Conservation (phyloP, 2,329 filamentous ascomycete genomes). For the Neonectria sp. region DNA sequence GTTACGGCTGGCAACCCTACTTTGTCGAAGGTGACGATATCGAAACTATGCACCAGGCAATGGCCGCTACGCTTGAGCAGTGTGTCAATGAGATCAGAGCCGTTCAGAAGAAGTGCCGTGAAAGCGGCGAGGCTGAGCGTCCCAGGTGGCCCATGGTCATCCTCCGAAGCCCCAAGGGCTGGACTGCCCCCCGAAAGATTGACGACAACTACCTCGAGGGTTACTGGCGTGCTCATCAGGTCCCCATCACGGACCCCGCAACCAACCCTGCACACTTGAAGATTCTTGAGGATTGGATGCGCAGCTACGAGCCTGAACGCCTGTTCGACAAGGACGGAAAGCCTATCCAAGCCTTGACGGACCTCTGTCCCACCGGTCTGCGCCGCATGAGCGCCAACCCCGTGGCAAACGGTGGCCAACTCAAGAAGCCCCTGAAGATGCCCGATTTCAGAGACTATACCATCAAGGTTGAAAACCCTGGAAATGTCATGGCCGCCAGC, state of each 20-base stretch:
- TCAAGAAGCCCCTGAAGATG: slow-evolving; percentile 77
- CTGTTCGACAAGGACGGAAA: slow-evolving; percentile 77
- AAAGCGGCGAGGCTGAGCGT: slow-evolving; percentile 77
- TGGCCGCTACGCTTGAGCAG: slow-evolving; percentile 82
- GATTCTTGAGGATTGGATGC: slow-evolving; percentile 83
- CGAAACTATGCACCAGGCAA: slow-evolving; percentile 84
- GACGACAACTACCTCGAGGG: slow-evolving; percentile 80
- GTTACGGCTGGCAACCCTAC: slow-evolving; percentile 85
- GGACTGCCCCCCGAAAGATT: slow-evolving; percentile 82
- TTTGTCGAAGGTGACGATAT: slow-evolving; percentile 84
- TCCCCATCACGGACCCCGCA: slow-evolving; percentile 80
- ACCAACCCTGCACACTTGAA: slow-evolving; percentile 77
- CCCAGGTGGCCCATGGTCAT: slow-evolving; percentile 86
- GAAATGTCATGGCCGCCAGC: slow-evolving; percentile 69
- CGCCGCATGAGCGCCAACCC: slow-evolving; percentile 85
- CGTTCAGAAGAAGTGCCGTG: slow-evolving; percentile 80
- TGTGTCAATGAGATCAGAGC: slow-evolving; percentile 79
- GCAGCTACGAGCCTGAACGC: slow-evolving; percentile 80
- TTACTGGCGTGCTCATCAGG: slow-evolving; percentile 86
- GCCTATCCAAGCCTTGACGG: slow-evolving; percentile 73
- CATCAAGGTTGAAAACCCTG: slow-evolving; percentile 73
- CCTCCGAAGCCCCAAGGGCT: slow-evolving; percentile 84
- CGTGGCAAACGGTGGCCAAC: slow-evolving; percentile 78
- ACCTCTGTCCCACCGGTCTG: slow-evolving; percentile 75
- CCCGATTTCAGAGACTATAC: slow-evolving; percentile 80